Base-by-base conservation (phyloP, 176 grass and related monocot genomes). In the Microstegium vimineum region DNA sequence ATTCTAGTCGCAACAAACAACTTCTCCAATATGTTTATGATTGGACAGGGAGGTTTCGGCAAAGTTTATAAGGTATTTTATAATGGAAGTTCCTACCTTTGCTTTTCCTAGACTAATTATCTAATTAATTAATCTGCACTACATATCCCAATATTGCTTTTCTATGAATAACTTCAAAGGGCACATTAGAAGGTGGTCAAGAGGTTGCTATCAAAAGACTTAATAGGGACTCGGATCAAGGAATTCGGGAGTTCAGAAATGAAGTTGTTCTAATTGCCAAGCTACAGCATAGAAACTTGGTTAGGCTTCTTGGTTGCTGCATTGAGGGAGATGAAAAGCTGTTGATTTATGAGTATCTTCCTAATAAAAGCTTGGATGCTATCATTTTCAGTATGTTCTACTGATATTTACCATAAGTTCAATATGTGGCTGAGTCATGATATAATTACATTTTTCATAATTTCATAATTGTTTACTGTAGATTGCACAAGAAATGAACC, bases 161-260 rank as follows among this genome's bases (percentile, higher is more conserved):
- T 73, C 3, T 49, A 20, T 73, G 8, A 32, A 32, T 6, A 31
- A 73, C 38, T 71, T 0, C 0, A 7, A 69, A 91, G 85, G 81
- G 3, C 3, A 81, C 22, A 18, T 35, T 92, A 17, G 81, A 67
- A 43, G 31, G 31, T 45, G 80, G 84, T 16, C 60, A 63, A 32
- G 85, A 81, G 66, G 86, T 91, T 71, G 85, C 81, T 1, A 82
- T 91, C 8, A 91, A 91, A 76, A 73, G 89, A 52, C 82, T 91
- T 34, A 49, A 69, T 26, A 66, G 56, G 33, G 63, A 74, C 45
- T 91, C 89, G 10, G 36, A 76, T 1, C 89, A 91, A 85, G 82
- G 87, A 71, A 67, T 62, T 59, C 31, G 34, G 8, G 62, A 66
- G 16, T 54, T 54, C 49, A 54, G 49, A 54, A 54, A 54, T 8